phyloP scores from a whole-genome alignment of 1,284 basidiomycete species.

The Amylostereum chailletii region DNA sequence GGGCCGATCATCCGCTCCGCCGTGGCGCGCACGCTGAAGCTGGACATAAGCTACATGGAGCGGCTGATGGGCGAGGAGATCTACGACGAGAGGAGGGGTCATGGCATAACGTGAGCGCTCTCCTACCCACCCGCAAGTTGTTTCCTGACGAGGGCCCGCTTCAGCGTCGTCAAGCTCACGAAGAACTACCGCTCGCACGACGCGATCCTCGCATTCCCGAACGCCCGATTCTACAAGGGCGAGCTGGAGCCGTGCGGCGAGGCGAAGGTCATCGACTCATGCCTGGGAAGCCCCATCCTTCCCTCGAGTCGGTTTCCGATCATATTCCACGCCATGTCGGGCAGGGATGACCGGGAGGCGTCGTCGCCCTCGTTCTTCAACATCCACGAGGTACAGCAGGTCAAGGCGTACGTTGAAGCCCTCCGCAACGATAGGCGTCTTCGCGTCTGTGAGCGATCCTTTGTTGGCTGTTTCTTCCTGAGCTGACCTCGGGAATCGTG shows the following conservation, averaged over 20 bases:
- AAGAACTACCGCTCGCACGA: constrained; percentile 55
- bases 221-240: constrained; percentile 44
- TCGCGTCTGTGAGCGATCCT: constrained; percentile 29
- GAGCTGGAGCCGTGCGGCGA: constrained; percentile 42
- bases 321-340: constrained; percentile 48
- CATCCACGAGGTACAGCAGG: constrained; percentile 42
- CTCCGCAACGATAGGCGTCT: constrained; percentile 23
- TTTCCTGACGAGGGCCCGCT: background rate
- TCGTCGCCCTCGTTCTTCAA: constrained; percentile 64
- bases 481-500: constrained; percentile 14
- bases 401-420: constrained; percentile 38
- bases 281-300: constrained; percentile 19
- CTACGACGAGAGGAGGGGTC: constrained; percentile 26
- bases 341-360: constrained; percentile 53
- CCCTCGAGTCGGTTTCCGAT: constrained; percentile 43
- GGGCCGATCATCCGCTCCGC: constrained; percentile 44
- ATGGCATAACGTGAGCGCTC: constrained; percentile 29
- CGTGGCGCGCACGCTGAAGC: constrained; percentile 34
- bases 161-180: constrained; percentile 48
- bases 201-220: constrained; percentile 46
- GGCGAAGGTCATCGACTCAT: constrained; percentile 14
- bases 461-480: background rate
- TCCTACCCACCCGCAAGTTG: background rate
- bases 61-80: constrained; percentile 39
- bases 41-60: constrained; percentile 40